Base-by-base conservation (phyloP, 169 alveolate genomes). In the Blepharisma undulans region DNA sequence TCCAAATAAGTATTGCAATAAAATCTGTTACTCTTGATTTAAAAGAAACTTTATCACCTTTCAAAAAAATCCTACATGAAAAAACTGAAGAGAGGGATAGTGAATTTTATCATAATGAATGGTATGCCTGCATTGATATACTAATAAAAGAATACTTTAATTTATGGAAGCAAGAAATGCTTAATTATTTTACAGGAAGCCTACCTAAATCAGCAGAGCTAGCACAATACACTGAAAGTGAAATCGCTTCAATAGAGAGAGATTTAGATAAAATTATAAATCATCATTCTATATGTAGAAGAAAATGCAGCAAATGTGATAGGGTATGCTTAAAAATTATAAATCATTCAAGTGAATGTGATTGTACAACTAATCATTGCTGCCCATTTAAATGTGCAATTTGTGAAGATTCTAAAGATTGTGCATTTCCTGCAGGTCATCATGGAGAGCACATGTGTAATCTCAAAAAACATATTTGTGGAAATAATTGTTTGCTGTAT, bases 271-370 rank as follows among this genome's bases (percentile, higher is more conserved):
- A 80, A 10, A 16, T 80, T 19, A 27, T 27, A 18, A 80, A 25
- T 14, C 12, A 80, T 16, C 32, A 27, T 30, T 27, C 14, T 18
- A 14, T 27, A 18, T 80, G 88, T 80, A 10, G 14, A 25, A 30
- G 22, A 12, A 80, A 80, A 10, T 80, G 88, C 88, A 27, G 12
- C 22, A n/a, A 80, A 29, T 80, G 88, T 30, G 88, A 80, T 27
- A 10, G 10, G 22, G 12, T 12, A 14, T 80, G 88, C 32, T 18
- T 32, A 16, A 25, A 19, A 80, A 16, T 14, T 16, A 27, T 16
- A 18, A 80, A 25, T 19, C 88, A 80, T 80, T 27, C 72, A 27
- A 22, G 32, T 27, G 16, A 80, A 25, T 80, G 88, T 80, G 88
- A 80, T 80, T 80, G 88, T 80, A 16, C 12, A 25, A 80, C 88